phyloP scores from a whole-genome alignment of 441 rosid genomes.

The Gossypium lobatum region DNA sequence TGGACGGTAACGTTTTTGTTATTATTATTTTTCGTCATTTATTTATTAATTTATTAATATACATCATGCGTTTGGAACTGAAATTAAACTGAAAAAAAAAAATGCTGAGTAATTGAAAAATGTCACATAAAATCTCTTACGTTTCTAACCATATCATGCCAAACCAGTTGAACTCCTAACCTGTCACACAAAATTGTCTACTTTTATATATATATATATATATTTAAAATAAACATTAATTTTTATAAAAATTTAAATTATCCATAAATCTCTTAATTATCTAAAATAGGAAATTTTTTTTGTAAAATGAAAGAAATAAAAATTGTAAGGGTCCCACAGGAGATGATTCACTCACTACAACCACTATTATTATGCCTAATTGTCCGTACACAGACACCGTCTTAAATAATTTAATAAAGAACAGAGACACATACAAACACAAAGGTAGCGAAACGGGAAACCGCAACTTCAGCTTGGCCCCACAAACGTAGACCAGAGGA shows the following conservation, averaged over 20 bases:
- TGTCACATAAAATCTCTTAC: background rate
- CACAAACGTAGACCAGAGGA: slow-evolving; percentile 7
- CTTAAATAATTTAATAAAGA: background rate
- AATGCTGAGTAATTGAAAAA: background rate
- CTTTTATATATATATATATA: background rate
- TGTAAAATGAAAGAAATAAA: too few relatives aligned
- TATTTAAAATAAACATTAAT: background rate
- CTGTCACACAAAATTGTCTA: background rate
- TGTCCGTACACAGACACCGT: slow-evolving; percentile 21
- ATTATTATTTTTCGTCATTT: too few relatives aligned
- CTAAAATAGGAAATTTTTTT: too few relatives aligned
- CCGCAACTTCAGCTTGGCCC: slow-evolving; percentile 12
- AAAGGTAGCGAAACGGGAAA: slow-evolving; percentile 18
- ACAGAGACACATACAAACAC: background rate
- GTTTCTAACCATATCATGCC: slow-evolving; percentile 2
- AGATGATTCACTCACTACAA: background rate
- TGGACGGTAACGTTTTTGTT: too few relatives aligned
- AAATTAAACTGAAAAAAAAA: background rate
- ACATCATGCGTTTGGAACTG: background rate
- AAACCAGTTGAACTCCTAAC: slow-evolving; percentile 10
- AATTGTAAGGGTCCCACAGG: background rate
- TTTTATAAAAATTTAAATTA: too few relatives aligned
- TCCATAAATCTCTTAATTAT: too few relatives aligned
- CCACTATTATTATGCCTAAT: background rate
- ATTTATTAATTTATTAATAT: too few relatives aligned